Evolutionary conservation across 768 basidiomycete genomes (phyloP), one percentile per base, ranked within the genome.

Genomic region (Termitomyces sp.): DNA sequence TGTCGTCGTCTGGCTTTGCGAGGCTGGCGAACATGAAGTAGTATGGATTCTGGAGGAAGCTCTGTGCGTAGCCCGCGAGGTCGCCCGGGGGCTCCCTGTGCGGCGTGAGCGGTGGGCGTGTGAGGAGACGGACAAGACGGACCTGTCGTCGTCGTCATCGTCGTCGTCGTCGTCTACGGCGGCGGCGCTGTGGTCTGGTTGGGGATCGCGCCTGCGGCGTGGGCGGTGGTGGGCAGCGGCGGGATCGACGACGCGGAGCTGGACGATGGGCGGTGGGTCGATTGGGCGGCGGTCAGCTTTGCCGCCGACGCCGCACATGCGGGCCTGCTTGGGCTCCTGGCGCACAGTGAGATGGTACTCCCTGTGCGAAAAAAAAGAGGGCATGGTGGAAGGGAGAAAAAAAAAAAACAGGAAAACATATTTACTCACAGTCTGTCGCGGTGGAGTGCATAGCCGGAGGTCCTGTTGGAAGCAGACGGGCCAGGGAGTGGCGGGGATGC

Each of bases 221-320:
- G 10, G 32, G 44, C 33, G 32, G 2, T 4, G 32, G 8, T 26
- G 10, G 0, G 12, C 35, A 13, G 60, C 59, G 0, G 41, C 48
- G n/a, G 84, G 86, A 74, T 94, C 89, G 65, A 92, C 79, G 56
- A 97, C 91, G 56, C 89, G 86, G 8, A 98, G 85, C 72, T 96
- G 93, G n/a, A 98, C 87, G 74, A 98, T 95, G 18, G 95, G 95
- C 1, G 95, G 94, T 0, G 95, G 95, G 78, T 98, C 95, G 69
- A 98, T 94, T 2, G 95, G 95, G 40, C 95, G 82, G n/a, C 95
- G 83, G 80, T 96, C 95, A 57, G 93, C 94, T 90, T 86, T 85
- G 64, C 92, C 91, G 46, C 93, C 91, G 10, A 93, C 88, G 56
- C 91, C 91, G 64, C 91, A 93, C 91, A 93, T 93, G 59, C 91